phyloP scores from a whole-genome alignment of 164 flowering plant species.

The Macadamia integrifolia region DNA sequence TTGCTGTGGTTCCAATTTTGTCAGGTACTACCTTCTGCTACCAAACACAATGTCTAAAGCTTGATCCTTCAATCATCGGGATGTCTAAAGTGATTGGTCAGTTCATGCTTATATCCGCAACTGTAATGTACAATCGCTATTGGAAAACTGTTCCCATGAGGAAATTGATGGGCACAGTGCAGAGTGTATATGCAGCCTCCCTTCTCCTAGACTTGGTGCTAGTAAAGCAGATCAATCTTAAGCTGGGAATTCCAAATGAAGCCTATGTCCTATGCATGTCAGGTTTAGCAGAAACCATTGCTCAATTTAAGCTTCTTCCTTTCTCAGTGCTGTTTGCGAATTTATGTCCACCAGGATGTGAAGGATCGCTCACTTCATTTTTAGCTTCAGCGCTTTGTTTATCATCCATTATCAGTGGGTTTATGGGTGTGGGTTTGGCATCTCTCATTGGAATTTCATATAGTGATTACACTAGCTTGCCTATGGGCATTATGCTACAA shows the following conservation, averaged over 20 bases:
- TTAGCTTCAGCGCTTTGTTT: slow-evolving; percentile 64
- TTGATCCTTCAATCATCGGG: slow-evolving; percentile 70
- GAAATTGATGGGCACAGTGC: slow-evolving; percentile 42
- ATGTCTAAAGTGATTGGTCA: slow-evolving; percentile 79
- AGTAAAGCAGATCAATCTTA: slow-evolving; percentile 61
- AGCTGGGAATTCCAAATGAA: slow-evolving; percentile 69
- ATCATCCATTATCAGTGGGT: slow-evolving; percentile 67
- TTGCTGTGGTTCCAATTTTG: slow-evolving; percentile 60
- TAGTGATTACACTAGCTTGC: slow-evolving; percentile 58
- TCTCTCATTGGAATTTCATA: slow-evolving; percentile 57
- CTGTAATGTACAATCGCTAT: slow-evolving; percentile 52
- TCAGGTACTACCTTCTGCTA: slow-evolving; percentile 86
- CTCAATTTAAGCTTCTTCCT: slow-evolving; percentile 78
- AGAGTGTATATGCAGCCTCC: slow-evolving; percentile 53
- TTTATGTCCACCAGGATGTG: slow-evolving; percentile 72
- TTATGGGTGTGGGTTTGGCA: slow-evolving; percentile 67
- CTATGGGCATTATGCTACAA: slow-evolving; percentile 61
- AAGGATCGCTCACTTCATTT: slow-evolving; percentile 82
- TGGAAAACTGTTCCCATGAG: slow-evolving; percentile 63
- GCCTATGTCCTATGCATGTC: slow-evolving; percentile 64
- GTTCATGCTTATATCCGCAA: slow-evolving; percentile 47
- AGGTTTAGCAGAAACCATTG: slow-evolving; percentile 66
- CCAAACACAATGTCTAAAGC: slow-evolving; percentile 68
- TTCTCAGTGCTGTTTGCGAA: slow-evolving; percentile 68
- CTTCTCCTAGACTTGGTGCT: slow-evolving; percentile 68